These are phyloP conservation scores for Monosporascus cannonballus DNA, from an alignment of 2,329 filamentous ascomycete species.

Conservation along the genomic window DNA sequence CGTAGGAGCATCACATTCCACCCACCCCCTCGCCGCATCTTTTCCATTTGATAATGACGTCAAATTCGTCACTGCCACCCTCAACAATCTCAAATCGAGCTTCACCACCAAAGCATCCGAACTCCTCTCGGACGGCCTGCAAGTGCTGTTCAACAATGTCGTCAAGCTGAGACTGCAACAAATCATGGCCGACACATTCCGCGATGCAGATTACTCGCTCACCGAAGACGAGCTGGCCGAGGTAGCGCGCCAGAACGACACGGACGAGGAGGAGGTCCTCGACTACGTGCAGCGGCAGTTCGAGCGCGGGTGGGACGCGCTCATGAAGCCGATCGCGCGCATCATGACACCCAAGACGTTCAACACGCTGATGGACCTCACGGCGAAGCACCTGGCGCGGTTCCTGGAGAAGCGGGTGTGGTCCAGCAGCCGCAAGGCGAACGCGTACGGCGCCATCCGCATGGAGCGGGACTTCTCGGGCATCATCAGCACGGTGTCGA, in stretches of 20 bases:
- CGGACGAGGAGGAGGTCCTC: slow-evolving; percentile 46
- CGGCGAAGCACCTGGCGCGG: slow-evolving; percentile 67
- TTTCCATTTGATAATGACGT: slow-evolving; percentile 81
- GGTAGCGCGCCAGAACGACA: slow-evolving; percentile 46
- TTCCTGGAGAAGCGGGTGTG: slow-evolving; percentile 84
- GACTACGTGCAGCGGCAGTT: slow-evolving; percentile 75
- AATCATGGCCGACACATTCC: slow-evolving; percentile 81
- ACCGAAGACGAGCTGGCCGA: slow-evolving; percentile 56
- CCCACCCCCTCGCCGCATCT: slow-evolving; percentile 49
- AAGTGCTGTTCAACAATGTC: slow-evolving; percentile 82
- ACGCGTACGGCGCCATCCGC: slow-evolving; percentile 64
- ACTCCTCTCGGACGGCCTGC: slow-evolving; percentile 75
- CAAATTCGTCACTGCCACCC: slow-evolving; percentile 58
- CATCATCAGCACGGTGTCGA: slow-evolving; percentile 54
- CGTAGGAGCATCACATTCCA: slow-evolving; percentile 24
- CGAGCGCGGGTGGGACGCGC: slow-evolving; percentile 74
- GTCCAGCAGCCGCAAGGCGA: slow-evolving; percentile 72
- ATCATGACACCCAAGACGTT: slow-evolving; percentile 76
- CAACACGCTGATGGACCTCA: slow-evolving; percentile 66
- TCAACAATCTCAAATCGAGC: slow-evolving; percentile 62
- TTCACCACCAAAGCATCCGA: slow-evolving; percentile 77
- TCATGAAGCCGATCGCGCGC: slow-evolving; percentile 79
- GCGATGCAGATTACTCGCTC: slow-evolving; percentile 80
- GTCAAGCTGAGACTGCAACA: slow-evolving; percentile 79
- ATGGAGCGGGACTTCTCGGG: slow-evolving; percentile 68